Evolutionary conservation across 768 basidiomycete species (phyloP), one percentile per base, ranked within the genome.

Genomic region (Serpula lacrymans): DNA sequence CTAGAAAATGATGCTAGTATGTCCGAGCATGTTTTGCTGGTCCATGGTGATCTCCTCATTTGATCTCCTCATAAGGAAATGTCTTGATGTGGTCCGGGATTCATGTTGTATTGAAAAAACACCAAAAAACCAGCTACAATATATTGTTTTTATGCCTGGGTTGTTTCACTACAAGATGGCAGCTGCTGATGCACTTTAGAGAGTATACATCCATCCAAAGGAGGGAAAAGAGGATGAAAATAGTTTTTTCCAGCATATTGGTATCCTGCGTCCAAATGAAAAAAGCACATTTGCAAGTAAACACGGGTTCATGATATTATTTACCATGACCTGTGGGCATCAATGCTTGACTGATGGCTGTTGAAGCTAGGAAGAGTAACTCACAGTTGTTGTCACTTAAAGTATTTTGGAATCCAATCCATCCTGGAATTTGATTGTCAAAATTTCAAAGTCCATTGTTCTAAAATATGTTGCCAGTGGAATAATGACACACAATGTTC

Each of bases 261-360:
- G 42, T 7, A 24, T 36, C 3, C 32, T 63, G 9, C 58, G 57
- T 0, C 61, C 60, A 9, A 56, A 56, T 21, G 57, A 67, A 39
- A 63, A 56, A 2, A 52, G 46, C 5, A 67, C 59, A 37, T 54
- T 69, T 30, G 48, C 39, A 16, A 30, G 45, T 3, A 60, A 62
- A 11, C 65, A 62, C 0, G 59, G 57, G 2, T 69, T 67, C 65
- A 70, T 30, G 58, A 68, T 29, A 42, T 63, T 7, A 59, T 67
- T 13, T 35, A 52, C 11, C 62, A 69, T 37, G 47, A n/a, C n/a
- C n/a, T n/a, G n/a, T 46, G 6, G 57, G 59, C 0, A 56, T 46
- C 25, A 59, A 45, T 2, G 23, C 36, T 2, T 37, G 52, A 10
- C 55, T 66, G 53, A 64, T 29, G 39, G 35, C 29, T 70, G 63